These are phyloP conservation scores for Tolypocladium guangdongense DNA, from an alignment of 2,329 filamentous ascomycete species.

Conservation along the genomic window DNA sequence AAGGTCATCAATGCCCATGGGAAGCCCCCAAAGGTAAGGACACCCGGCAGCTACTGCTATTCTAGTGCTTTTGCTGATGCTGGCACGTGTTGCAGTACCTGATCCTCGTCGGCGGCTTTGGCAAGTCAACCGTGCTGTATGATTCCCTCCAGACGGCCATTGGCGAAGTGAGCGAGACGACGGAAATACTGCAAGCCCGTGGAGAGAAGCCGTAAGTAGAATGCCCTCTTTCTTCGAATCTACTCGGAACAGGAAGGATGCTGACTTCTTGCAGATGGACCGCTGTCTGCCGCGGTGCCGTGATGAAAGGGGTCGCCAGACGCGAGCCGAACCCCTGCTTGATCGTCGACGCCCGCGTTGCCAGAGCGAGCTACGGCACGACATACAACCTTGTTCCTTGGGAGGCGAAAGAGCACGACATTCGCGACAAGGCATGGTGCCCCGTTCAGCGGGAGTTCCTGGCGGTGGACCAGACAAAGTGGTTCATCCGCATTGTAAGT, in stretches of 20 bases:
- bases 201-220: conserved; percentile 22
- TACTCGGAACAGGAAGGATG: too few relatives aligned
- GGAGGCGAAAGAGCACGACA: background rate
- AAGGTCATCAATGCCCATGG: conserved; percentile 3
- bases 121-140: conserved; percentile 18
- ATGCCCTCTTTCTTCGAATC: background rate
- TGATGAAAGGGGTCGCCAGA: conserved; percentile 11
- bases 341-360: conserved; percentile 11
- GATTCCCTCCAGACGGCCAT: conserved; percentile 5
- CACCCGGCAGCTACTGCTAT: background rate
- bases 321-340: background rate
- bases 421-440: conserved; percentile 7
- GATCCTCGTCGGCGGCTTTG: conserved; percentile 28
- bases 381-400: background rate
- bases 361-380: conserved; percentile 17
- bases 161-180: background rate
- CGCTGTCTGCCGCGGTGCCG: conserved; percentile 23
- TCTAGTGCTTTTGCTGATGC: background rate
- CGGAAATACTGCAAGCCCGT: conserved; percentile 17
- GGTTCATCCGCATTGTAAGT: conserved; percentile 15
- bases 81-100: conserved; percentile 17
- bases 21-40: conserved; percentile 14
- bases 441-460: background rate
- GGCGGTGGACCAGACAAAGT: conserved; percentile 11
- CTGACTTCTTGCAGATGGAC: conserved; percentile 17